Conservation (phyloP, 2,329 filamentous ascomycete species). For the Fusarium subglutinans region DNA sequence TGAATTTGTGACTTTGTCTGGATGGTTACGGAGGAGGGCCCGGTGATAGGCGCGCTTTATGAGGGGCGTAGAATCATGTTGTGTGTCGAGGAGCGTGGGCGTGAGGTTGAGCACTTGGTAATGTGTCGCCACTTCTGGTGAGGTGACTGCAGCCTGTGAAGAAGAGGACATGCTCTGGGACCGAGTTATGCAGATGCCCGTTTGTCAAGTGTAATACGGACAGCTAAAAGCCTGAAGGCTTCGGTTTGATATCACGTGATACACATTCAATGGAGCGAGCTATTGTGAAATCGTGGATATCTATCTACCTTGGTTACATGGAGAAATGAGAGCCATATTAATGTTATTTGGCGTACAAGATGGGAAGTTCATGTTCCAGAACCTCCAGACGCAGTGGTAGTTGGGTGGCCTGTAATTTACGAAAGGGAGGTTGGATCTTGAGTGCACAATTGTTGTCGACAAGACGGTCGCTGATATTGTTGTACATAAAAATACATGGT, state of each 20-base stretch:
- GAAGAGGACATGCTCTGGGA: slow-evolving; percentile 14
- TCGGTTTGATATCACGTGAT: slow-evolving; percentile 39
- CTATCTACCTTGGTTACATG: background rate
- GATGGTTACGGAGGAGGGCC: slow-evolving; percentile 72
- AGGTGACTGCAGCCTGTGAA: slow-evolving; percentile 2
- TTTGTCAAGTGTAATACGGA: background rate
- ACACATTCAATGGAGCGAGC: background rate
- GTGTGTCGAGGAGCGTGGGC: slow-evolving; percentile 56
- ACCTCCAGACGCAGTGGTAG: background rate
- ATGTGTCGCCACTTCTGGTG: slow-evolving; percentile 55
- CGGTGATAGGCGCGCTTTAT: slow-evolving; percentile 72
- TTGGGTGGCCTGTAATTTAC: background rate
- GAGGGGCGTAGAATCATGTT: slow-evolving; percentile 55
- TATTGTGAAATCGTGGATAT: background rate
- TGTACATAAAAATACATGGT: slow-evolving; percentile 48
- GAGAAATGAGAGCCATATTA: background rate
- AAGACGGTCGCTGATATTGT: slow-evolving; percentile 32
- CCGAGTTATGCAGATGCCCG: background rate
- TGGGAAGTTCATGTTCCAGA: background rate
- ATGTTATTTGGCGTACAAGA: background rate
- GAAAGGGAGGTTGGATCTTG: background rate
- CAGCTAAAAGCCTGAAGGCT: background rate
- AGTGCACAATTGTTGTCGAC: slow-evolving; percentile 3
- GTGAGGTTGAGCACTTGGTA: slow-evolving; percentile 70
- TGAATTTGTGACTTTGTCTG: slow-evolving; percentile 60